Evolutionary conservation across 2,329 filamentous ascomycete species (phyloP).

Genomic region (Penicillium griseofulvum): DNA sequence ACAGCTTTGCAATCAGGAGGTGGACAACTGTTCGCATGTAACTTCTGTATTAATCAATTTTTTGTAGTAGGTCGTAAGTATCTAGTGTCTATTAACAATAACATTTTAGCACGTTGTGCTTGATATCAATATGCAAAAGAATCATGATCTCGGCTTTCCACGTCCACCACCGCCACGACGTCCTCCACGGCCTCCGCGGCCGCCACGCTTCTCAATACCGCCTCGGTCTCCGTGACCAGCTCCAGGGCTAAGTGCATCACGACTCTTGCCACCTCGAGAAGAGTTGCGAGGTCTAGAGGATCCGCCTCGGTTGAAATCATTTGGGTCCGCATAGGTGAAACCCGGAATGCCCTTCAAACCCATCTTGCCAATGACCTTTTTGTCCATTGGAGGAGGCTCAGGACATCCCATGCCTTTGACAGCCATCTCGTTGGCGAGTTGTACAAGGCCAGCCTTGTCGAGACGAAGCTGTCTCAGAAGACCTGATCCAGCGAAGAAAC

Average conservation of each 20-base stretch:
- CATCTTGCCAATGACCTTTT: constrained; percentile 41
- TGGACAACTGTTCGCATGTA: background rate
- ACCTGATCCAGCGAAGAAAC: constrained; percentile 36
- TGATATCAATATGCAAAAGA: background rate
- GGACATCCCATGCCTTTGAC: constrained; percentile 38
- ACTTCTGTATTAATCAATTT: constrained; percentile 2
- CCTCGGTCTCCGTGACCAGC: constrained; percentile 19
- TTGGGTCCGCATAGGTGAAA: constrained; percentile 29
- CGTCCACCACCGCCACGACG: constrained; percentile 16
- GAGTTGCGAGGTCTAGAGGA: constrained; percentile 12
- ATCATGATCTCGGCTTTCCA: constrained; percentile 7
- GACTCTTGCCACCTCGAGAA: constrained; percentile 14
- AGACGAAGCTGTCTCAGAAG: constrained; percentile 32
- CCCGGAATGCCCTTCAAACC: constrained; percentile 40
- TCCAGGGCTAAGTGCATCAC: constrained; percentile 26
- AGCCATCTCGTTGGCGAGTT: constrained; percentile 39
- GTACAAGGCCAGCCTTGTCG: constrained; percentile 35
- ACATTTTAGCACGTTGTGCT: background rate
- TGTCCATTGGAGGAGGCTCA: constrained; percentile 39
- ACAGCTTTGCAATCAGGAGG: background rate
- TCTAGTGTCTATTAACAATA: constrained; percentile 2
- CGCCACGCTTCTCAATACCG: constrained; percentile 20
- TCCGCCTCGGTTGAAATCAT: constrained; percentile 9
- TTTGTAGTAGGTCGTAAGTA: constrained; percentile 3
- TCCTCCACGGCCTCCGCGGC: constrained; percentile 12